These are phyloP conservation scores for Phytophthora aleatoria DNA, from an alignment of 352 stramenopile genomes.

Conservation along the genomic window DNA sequence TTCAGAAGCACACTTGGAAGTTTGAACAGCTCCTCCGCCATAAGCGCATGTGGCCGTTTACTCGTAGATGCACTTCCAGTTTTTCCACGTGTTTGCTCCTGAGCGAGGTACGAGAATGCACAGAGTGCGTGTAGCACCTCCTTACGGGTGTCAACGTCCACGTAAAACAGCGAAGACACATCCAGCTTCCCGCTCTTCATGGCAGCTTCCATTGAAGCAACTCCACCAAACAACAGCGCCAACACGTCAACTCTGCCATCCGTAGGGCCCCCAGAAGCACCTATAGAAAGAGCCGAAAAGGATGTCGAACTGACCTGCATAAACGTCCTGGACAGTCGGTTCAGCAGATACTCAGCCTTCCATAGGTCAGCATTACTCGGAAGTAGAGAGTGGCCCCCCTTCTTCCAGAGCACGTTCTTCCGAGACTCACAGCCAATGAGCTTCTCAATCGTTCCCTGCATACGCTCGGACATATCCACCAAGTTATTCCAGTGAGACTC, in stretches of 20 bases:
- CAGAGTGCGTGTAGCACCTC: constrained; percentile 81
- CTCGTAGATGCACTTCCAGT: constrained; percentile 4
- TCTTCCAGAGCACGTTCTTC: constrained; percentile 94
- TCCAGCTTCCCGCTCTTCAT: constrained; percentile 82
- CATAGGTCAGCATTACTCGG: constrained; percentile 65
- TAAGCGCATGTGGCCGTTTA: constrained; percentile 40
- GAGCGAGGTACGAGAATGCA: constrained; percentile 81
- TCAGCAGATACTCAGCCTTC: constrained; percentile 73
- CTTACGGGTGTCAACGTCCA: constrained; percentile 62
- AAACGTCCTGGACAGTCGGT: constrained; percentile 64
- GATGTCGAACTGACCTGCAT: constrained; percentile 52
- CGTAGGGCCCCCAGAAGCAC: constrained; percentile 9
- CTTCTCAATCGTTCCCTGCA: constrained; percentile 72
- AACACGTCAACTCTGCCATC: constrained; percentile 71
- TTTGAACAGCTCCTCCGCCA: constrained; percentile 74
- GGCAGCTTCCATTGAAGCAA: constrained; percentile 74
- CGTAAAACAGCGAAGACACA: constrained; percentile 78
- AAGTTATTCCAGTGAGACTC: constrained; percentile 47
- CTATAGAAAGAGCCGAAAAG: constrained; percentile 31
- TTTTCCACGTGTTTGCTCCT: constrained; percentile 48
- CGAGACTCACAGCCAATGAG: constrained; percentile 64
- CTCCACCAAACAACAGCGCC: constrained; percentile 74
- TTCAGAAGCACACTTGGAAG: constrained; percentile 62
- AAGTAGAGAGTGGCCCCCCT: constrained; percentile 85
- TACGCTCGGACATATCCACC: constrained; percentile 72